These are phyloP conservation scores for Alternaria gansuensis DNA, from an alignment of 2,329 filamentous ascomycete species.

Conservation along the genomic window DNA sequence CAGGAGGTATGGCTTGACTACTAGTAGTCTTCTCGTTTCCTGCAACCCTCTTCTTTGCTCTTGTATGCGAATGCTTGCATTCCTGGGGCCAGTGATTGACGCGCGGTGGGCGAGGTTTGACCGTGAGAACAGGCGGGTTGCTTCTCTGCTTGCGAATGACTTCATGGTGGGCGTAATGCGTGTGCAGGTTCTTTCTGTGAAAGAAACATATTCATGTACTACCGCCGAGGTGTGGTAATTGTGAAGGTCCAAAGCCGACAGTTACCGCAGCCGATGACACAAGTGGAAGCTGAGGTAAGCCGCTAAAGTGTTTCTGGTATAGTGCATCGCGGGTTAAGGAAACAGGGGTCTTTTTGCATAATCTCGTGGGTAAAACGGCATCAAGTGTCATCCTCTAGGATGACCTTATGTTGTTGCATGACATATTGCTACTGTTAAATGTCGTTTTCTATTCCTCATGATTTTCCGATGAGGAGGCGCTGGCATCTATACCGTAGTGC, in stretches of 20 bases:
- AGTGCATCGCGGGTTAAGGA: conserved; percentile 33
- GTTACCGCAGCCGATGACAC: conserved; percentile 25
- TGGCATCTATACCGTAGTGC: neutral
- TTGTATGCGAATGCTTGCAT: conserved; percentile 32
- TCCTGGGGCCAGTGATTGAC: conserved; percentile 37
- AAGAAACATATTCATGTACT: conserved; percentile 39
- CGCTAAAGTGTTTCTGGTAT: conserved; percentile 14
- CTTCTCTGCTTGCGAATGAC: conserved; percentile 44
- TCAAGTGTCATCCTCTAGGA: neutral
- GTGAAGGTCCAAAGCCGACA: conserved; percentile 32
- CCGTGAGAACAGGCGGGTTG: conserved; percentile 39
- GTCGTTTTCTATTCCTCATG: neutral
- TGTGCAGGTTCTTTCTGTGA: conserved; percentile 21
- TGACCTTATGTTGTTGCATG: neutral
- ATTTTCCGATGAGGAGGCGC: neutral
- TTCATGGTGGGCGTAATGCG: conserved; percentile 40
- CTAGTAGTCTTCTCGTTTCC: conserved; percentile 48
- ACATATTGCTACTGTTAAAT: neutral
- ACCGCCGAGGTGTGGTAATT: conserved; percentile 30
- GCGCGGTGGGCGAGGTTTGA: conserved; percentile 31
- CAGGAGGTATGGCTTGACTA: conserved; percentile 80
- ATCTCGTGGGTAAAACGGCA: conserved; percentile 6
- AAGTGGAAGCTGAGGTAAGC: conserved; percentile 33
- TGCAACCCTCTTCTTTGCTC: conserved; percentile 53
- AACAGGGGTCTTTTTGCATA: conserved; percentile 4